phyloP scores from a whole-genome alignment of 2,329 filamentous ascomycete genomes.

The Fusarium protoensiforme region DNA sequence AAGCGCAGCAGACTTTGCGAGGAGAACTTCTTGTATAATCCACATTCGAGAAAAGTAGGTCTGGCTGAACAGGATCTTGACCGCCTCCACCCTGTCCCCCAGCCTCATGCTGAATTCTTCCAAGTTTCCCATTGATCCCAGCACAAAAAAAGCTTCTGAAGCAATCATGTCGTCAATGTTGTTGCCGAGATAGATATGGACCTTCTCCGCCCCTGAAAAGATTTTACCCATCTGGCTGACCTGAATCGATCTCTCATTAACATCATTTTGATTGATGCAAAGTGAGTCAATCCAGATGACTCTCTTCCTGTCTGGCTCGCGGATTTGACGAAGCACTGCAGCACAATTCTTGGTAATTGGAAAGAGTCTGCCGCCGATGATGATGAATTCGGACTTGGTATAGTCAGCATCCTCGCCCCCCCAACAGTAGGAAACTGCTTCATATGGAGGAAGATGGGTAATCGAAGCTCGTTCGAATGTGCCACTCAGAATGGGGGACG shows the following conservation, averaged over 20 bases:
- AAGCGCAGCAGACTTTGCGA: not conserved
- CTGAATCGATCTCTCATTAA: not conserved
- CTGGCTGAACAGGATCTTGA: not conserved
- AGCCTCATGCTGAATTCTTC: accelerated
- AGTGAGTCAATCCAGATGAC: not conserved
- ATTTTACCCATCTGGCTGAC: not conserved
- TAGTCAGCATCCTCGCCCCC: not conserved
- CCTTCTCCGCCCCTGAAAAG: not conserved
- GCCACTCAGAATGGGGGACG: not conserved
- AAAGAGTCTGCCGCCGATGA: not conserved
- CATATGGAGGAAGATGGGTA: not conserved
- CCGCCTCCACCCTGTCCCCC: not conserved
- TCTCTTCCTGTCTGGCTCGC: accelerated
- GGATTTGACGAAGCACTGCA: not conserved
- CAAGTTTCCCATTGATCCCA: not conserved
- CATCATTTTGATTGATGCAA: not conserved
- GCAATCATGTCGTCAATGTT: not conserved
- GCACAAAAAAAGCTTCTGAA: not conserved
- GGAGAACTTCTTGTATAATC: not conserved
- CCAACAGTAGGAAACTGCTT: not conserved
- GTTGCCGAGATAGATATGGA: not conserved
- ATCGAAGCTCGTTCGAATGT: not conserved
- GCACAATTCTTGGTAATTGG: not conserved
- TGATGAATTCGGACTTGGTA: not conserved
- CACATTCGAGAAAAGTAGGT: not conserved